phyloP scores from a whole-genome alignment of 2,329 filamentous ascomycete species.

The Lizonia empirigonia region DNA sequence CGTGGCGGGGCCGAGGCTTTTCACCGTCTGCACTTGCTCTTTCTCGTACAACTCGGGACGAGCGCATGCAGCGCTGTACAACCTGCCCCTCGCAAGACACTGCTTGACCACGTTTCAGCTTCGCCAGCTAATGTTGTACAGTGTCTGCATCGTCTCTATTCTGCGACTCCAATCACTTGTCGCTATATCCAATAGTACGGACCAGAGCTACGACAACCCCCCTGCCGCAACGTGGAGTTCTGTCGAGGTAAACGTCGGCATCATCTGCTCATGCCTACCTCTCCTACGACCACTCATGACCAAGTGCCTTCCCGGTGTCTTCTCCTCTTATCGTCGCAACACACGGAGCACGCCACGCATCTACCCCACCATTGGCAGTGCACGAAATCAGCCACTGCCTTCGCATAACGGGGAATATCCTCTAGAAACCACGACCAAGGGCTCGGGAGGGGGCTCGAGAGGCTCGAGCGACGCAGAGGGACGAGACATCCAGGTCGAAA shows the following conservation, averaged over 20 bases:
- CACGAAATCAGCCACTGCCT: slow-evolving; percentile 6
- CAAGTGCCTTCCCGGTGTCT: slow-evolving; percentile 29
- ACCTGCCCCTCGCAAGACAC: background rate
- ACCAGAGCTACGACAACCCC: slow-evolving; percentile 43
- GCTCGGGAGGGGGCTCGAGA: slow-evolving; percentile 7
- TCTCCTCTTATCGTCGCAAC: slow-evolving; percentile 25
- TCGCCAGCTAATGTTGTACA: slow-evolving; percentile 17
- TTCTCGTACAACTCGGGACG: slow-evolving; percentile 3
- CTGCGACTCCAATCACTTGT: slow-evolving; percentile 43
- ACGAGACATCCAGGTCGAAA: slow-evolving; percentile 34
- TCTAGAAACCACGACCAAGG: slow-evolving; percentile 13
- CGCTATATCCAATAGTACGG: slow-evolving; percentile 36
- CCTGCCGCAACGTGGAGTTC: slow-evolving; percentile 40
- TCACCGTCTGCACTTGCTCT: slow-evolving; percentile 12
- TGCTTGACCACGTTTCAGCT: background rate
- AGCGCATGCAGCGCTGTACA: background rate
- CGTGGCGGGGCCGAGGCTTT: slow-evolving; percentile 3
- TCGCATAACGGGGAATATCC: slow-evolving; percentile 16
- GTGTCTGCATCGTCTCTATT: slow-evolving; percentile 45
- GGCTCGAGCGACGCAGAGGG: slow-evolving; percentile 8
- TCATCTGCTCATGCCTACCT: slow-evolving; percentile 43
- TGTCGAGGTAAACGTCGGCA: slow-evolving; percentile 40
- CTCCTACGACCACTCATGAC: slow-evolving; percentile 37
- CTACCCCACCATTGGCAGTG: slow-evolving; percentile 22
- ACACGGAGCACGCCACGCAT: slow-evolving; percentile 12